phyloP scores from a whole-genome alignment of 257 asterid species.

The Solanum bulbocastanum region DNA sequence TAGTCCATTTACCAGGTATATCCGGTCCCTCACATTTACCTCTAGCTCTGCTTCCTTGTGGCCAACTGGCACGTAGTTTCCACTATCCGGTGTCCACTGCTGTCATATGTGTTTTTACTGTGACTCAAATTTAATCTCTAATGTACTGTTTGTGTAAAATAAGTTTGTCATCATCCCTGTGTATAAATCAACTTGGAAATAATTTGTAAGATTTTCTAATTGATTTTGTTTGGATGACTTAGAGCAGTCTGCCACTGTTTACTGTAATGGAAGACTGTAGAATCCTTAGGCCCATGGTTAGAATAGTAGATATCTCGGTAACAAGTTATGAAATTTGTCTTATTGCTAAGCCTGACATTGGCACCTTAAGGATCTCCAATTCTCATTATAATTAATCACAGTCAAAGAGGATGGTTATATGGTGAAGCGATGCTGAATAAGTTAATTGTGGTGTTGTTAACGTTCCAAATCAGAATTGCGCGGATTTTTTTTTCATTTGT shows the following conservation, averaged over 20 bases:
- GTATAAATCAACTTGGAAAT: not conserved
- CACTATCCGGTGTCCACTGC: not conserved
- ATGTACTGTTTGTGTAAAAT: not conserved
- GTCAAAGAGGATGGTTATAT: not conserved
- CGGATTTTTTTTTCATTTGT: not conserved
- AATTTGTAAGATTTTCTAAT: not conserved
- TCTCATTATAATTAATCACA: not conserved
- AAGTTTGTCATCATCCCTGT: not conserved
- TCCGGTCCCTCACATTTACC: not conserved
- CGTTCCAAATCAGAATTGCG: not conserved
- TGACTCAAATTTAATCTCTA: not conserved
- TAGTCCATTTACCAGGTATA: conserved; percentile 51
- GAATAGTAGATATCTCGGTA: not conserved
- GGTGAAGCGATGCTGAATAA: not conserved
- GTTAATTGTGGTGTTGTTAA: not conserved
- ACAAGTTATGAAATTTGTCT: not conserved
- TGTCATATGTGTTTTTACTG: not conserved
- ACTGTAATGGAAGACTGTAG: not conserved
- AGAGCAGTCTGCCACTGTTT: not conserved
- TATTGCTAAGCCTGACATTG: not conserved
- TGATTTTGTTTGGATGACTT: not conserved
- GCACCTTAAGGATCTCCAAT: not conserved
- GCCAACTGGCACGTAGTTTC: not conserved
- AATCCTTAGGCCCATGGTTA: not conserved
- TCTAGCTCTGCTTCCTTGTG: not conserved